These are phyloP conservation scores for Aureobasidium lini DNA, from an alignment of 2,329 filamentous ascomycete genomes.

Conservation along the genomic window DNA sequence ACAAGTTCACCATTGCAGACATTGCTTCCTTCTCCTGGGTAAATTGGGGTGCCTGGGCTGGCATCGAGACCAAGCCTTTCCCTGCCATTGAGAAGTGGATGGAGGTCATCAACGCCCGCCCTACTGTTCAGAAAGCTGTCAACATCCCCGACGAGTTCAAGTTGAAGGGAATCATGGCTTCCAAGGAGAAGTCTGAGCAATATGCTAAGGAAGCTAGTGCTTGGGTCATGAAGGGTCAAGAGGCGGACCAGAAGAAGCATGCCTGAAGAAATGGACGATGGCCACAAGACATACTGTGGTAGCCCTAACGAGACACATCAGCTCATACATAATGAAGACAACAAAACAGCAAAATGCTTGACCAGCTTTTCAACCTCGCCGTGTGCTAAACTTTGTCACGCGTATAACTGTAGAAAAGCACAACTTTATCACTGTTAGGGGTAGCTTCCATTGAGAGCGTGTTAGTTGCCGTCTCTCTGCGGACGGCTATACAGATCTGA, in stretches of 20 bases:
- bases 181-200: conserved; percentile 30
- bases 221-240: conserved; percentile 33
- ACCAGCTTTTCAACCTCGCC: too few relatives aligned
- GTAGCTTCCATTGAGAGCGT: too few relatives aligned
- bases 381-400: too few relatives aligned
- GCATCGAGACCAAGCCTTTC: conserved; percentile 26
- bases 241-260: conserved; percentile 33
- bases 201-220: conserved; percentile 31
- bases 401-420: too few relatives aligned
- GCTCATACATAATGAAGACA: background rate
- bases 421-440: too few relatives aligned
- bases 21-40: conserved; percentile 41
- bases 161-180: conserved; percentile 32
- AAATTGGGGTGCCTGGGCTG: conserved; percentile 36
- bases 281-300: background rate
- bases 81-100: conserved; percentile 26
- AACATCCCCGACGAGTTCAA: conserved; percentile 31
- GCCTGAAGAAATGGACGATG: conserved; percentile 15
- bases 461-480: too few relatives aligned
- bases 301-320: background rate
- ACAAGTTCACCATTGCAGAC: conserved; percentile 42
- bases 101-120: conserved; percentile 26
- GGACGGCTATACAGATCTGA: too few relatives aligned
- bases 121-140: conserved; percentile 27
- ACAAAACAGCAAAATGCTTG: background rate